Percentiles rank a stretch among this genome's conserved stretches.
These are phyloP conservation scores for Yamadazyma sp. DNA, from an alignment of 805 yeast species.

Conservation along the genomic window DNA sequence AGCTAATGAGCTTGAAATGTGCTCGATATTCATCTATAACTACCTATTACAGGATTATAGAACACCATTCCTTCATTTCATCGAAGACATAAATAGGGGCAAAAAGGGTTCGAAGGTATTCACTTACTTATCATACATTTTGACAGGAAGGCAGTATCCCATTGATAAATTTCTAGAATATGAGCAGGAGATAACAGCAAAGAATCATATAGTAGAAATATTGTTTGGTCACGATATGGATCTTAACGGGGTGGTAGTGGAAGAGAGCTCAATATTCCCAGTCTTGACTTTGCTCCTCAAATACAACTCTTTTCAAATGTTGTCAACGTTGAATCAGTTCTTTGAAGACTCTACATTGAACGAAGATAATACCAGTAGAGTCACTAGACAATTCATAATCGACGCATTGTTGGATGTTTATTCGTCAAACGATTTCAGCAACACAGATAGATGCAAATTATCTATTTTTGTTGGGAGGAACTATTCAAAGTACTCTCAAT, in stretches of 20 bases:
- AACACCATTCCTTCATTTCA: constrained; percentile 70
- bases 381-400: constrained; percentile 71
- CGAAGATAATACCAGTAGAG: constrained; percentile 43
- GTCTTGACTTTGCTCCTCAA: constrained; percentile 59
- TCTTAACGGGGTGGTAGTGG: neutral
- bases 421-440: constrained; percentile 32
- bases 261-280: constrained; percentile 62
- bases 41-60: constrained; percentile 64
- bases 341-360: constrained; percentile 79
- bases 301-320: constrained; percentile 56
- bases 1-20: constrained; percentile 55
- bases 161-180: constrained; percentile 51
- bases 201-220: constrained; percentile 51
- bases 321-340: constrained; percentile 73
- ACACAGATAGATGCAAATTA: constrained; percentile 34
- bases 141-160: constrained; percentile 83
- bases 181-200: constrained; percentile 39
- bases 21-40: constrained; percentile 72
- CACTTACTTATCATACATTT: constrained; percentile 61
- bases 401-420: constrained; percentile 67
- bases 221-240: constrained; percentile 37
- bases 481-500: constrained; percentile 83
- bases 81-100: constrained; percentile 33
- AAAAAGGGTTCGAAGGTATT: constrained; percentile 18
- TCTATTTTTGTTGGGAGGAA: constrained; percentile 77